Conservation (phyloP, 2,329 filamentous ascomycete genomes). For the Penicillium vulpinum region DNA sequence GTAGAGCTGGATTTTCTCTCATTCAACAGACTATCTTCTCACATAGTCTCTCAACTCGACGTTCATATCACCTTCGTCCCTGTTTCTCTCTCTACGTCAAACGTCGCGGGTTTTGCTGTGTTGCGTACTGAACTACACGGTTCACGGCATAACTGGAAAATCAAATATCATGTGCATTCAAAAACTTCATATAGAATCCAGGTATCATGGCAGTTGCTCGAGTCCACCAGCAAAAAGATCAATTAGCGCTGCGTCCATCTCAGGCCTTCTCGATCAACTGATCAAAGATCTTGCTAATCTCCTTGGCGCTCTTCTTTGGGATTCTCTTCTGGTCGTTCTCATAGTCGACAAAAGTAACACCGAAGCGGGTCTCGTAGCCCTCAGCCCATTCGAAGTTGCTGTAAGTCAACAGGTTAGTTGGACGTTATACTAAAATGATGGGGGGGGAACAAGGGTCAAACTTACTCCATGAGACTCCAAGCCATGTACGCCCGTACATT, state of each 20-base stretch:
- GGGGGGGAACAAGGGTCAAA: background rate
- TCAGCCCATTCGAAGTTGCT: constrained; percentile 91
- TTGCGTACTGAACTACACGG: background rate
- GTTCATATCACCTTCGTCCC: too few species aligned
- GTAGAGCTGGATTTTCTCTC: background rate
- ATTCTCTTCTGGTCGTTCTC: constrained; percentile 72
- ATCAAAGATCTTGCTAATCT: constrained; percentile 70
- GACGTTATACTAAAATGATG: background rate
- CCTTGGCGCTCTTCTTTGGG: constrained; percentile 79
- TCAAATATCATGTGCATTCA: background rate
- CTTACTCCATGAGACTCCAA: constrained; percentile 79
- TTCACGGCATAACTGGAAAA: background rate
- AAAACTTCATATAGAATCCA: background rate
- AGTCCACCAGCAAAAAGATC: background rate
- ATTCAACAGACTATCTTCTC: background rate
- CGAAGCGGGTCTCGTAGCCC: constrained; percentile 83
- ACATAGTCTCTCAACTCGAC: background rate
- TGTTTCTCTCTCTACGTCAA: background rate
- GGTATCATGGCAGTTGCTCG: background rate
- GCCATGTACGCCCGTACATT: constrained; percentile 78
- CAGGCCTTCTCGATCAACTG: constrained; percentile 65
- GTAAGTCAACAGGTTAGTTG: constrained; percentile 14
- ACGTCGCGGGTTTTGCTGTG: too few species aligned
- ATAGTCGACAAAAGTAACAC: constrained; percentile 82
- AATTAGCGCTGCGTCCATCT: background rate